Base-by-base conservation (phyloP, 2,329 filamentous ascomycete genomes). In the Parastagonospora nodorum region DNA sequence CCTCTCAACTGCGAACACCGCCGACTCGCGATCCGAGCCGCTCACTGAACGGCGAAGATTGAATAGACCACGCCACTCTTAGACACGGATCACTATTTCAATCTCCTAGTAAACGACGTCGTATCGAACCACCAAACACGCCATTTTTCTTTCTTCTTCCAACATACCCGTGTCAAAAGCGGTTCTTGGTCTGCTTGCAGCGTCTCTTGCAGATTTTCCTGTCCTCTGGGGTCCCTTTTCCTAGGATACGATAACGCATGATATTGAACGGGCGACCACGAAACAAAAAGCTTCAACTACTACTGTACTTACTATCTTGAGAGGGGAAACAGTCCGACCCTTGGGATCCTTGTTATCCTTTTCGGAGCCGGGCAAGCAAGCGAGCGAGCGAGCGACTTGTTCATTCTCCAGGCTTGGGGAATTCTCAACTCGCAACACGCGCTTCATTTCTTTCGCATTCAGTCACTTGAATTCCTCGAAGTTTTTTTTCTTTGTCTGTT, bases 21-120 rank as follows among this genome's bases (percentile, higher is more conserved):
- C 65, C 67, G 14, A 70, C 65, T 7, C 72, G 70, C 55, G 69
- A 73, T 47, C 68, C 63, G 5, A 68, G 68, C 16, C 61, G 60
- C 36, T 72, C 69, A 15, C 44, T 72, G 14, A 68, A 69, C 46
- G 69, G 68, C 55, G 69, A 72, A 31, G 67, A 70, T 45, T 72
- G 67, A 72, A 48, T 36, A 24, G 19, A 44, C 32, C 41, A 24
- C 42, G 35, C 35, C 38, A 42, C 24, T 49, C 35, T 45, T 40
- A 48, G 42, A 38, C 19, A 24, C 19, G 19, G 19, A 24, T 24
- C 51, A 43, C 28, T 30, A 36, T 29, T 51, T 40, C 45, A 41
- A 49, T 51, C 42, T 51, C 44, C 42, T 56, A 50, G 59, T 47
- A 56, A 61, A 41, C 54, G 48, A 57, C 51, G 54, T 50, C 48